phyloP scores from a whole-genome alignment of 2,329 filamentous ascomycete genomes.

The Aspergillus eucalypticola region DNA sequence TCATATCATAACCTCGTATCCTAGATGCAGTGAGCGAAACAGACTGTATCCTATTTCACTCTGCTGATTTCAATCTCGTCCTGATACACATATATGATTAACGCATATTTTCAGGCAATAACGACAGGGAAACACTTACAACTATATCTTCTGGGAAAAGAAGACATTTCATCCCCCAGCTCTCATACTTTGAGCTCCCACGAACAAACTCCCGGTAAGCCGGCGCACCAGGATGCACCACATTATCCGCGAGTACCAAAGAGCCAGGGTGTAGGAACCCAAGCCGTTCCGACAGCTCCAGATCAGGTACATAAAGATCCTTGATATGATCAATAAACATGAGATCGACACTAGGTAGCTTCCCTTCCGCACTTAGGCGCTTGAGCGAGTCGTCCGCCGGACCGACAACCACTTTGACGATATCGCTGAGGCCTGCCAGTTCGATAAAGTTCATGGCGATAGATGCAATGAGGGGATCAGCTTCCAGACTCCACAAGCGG shows the following conservation, averaged over 20 bases:
- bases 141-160: neutral
- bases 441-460: slow-evolving; percentile 68
- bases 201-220: slow-evolving; percentile 64
- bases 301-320: slow-evolving; percentile 69
- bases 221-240: slow-evolving; percentile 46
- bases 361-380: slow-evolving; percentile 57
- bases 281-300: slow-evolving; percentile 75
- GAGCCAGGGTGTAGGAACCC: slow-evolving; percentile 61
- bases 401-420: slow-evolving; percentile 71
- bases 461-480: slow-evolving; percentile 71
- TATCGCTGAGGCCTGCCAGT: slow-evolving; percentile 68
- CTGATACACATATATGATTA: neutral
- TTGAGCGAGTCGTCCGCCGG: slow-evolving; percentile 65
- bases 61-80: neutral
- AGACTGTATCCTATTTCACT: neutral
- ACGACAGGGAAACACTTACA: neutral
- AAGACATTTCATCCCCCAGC: neutral
- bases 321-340: slow-evolving; percentile 57
- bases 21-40: no score
- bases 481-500: slow-evolving; percentile 70
- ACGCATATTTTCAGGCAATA: neutral
- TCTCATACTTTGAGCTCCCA: neutral
- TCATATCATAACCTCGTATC: no score
- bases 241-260: slow-evolving; percentile 48
- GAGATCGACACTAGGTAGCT: slow-evolving; percentile 37